Evolutionary conservation across 352 stramenopile species (phyloP).

Genomic region (Phytophthora crassamura): DNA sequence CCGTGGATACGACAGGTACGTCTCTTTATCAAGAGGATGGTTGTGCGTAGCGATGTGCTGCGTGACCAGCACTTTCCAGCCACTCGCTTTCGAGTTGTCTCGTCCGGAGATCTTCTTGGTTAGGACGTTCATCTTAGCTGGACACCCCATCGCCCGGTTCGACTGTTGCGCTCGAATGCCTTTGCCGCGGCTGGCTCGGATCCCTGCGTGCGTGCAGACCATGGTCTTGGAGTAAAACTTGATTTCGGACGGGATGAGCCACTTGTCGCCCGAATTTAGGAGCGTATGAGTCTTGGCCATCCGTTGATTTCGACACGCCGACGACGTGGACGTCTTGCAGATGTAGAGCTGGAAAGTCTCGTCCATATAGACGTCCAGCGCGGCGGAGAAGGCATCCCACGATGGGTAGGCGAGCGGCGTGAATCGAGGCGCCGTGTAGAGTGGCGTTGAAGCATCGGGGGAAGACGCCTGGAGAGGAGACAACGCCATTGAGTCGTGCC

Average conservation of each 20-base stretch:
- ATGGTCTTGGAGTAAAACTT: slow-evolving; percentile 33
- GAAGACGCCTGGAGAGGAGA: no score
- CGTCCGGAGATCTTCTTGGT: slow-evolving; percentile 16
- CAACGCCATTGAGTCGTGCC: no score
- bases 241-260: slow-evolving; percentile 5
- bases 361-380: no score
- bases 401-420: no score
- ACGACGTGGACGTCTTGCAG: no score
- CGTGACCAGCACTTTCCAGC: slow-evolving; percentile 28
- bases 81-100: slow-evolving; percentile 2
- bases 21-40: slow-evolving; percentile 20
- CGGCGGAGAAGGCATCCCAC: no score
- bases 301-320: no score
- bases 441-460: no score
- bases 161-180: slow-evolving; percentile 21
- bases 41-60: slow-evolving; percentile 19
- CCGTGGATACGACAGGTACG: slow-evolving; percentile 21
- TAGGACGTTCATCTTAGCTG: slow-evolving; percentile 17
- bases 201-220: slow-evolving; percentile 27
- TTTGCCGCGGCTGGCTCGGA: slow-evolving; percentile 18
- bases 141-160: slow-evolving; percentile 11
- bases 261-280: no score
- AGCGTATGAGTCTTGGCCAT: no score
- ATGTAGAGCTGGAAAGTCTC: no score
- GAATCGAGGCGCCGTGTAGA: no score